Evolutionary conservation across 2,329 filamentous ascomycete genomes (phyloP).

Genomic region (Pseudocercospora vitis): DNA sequence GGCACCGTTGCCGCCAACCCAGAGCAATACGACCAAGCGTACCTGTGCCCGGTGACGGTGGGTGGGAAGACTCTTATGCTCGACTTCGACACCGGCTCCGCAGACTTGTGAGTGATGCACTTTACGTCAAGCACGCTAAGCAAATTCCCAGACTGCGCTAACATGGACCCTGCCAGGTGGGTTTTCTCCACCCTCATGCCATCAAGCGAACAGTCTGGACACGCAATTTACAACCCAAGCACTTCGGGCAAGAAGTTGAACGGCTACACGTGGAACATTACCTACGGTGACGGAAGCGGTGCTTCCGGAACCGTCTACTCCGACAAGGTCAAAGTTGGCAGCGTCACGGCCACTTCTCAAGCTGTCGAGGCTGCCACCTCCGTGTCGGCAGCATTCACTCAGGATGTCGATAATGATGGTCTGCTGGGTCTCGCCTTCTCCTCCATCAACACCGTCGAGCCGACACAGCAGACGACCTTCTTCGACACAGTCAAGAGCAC

Average conservation of each 20-base stretch:
- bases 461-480: conserved; percentile 55
- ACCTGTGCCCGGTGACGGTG: conserved; percentile 58
- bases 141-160: conserved; percentile 5
- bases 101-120: conserved; percentile 59
- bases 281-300: conserved; percentile 64
- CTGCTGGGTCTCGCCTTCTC: conserved; percentile 62
- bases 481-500: conserved; percentile 58
- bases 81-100: conserved; percentile 67
- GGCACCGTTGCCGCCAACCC: conserved; percentile 45
- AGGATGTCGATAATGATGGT: conserved; percentile 57
- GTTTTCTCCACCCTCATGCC: conserved; percentile 64
- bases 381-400: conserved; percentile 55
- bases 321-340: conserved; percentile 63
- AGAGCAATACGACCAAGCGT: conserved; percentile 41
- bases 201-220: conserved; percentile 52
- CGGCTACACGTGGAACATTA: conserved; percentile 44
- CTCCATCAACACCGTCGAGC: conserved; percentile 58
- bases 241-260: conserved; percentile 39
- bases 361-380: conserved; percentile 64
- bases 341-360: conserved; percentile 59
- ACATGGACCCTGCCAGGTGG: conserved; percentile 50
- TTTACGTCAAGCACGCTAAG: not conserved
- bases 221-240: conserved; percentile 58
- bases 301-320: conserved; percentile 65
- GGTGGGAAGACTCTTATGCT: conserved; percentile 64